Evolutionary conservation across 2,329 filamentous ascomycete species (phyloP), one percentile per base, ranked within the genome.

Genomic region (Aspergillaceae sp.): DNA sequence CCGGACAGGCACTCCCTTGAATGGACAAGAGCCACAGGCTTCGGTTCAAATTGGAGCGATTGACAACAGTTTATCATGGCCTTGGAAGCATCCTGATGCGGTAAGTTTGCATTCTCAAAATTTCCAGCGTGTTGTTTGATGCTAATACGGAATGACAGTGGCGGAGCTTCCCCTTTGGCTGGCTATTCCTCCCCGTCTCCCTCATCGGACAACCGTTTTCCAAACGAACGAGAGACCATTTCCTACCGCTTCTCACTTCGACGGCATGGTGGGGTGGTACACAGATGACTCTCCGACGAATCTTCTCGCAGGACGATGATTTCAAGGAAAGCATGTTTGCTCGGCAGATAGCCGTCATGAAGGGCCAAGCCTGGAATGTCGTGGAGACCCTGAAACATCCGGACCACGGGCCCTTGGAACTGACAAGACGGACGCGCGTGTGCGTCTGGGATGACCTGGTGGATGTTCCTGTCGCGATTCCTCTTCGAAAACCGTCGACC

Each of bases 301-400:
- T 96, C 40, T 98, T 98, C 64, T 84, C 87, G 54, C 81, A 94
- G 62, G 92, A 98, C 65, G 82, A 84, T 2, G 92, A 98, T 68
- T 98, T 98, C 67, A 88, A 97, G 64, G 92, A 98, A 70, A 85
- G 87, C 68, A 98, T 98, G 92, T 98, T 95, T 69, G 88, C 88
- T n/a, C 83, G 87, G 55, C 92, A 98, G 62, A 94, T 98, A 51
- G 91, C 92, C 1, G 92, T 98, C 48, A 95, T 98, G 88, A 98
- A 98, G 69, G 92, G 92, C 7, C 92, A 98, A 64, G 92, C 92
- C 0, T 98, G 92, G 89, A 98, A 98, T 63, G 92, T 98, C 0
- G 92, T 98, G 4, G 92, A 98, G 71, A 96, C 92, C 0, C 76
- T 98, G 50, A 98, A 98, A 66, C 86, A 86, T 11, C 75, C 81